Base-by-base conservation (phyloP, 1,284 basidiomycete species). In the Irpex lacteus region DNA sequence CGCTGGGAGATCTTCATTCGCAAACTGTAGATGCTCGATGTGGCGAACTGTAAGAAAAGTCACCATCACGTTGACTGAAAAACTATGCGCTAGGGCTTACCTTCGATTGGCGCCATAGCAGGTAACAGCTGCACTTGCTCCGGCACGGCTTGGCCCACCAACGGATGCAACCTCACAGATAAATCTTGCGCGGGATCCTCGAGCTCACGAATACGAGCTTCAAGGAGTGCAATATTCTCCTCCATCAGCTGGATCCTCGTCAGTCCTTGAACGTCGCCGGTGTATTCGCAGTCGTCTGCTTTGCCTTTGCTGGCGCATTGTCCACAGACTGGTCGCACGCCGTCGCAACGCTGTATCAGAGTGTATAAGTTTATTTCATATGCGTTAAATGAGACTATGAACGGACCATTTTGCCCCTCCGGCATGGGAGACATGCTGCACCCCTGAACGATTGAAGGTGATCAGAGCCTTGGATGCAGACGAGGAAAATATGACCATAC, bases 211-310 rank as follows among this genome's bases (percentile, higher is more conserved):
- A 75, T 74, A 26, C 73, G 69, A 11, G 69, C 64, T 55, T 74
- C 73, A 8, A 75, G 70, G 2, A 71, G 65, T 2, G 73, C 67
- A 38, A 75, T 73, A 50, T 74, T 71, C 63, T 75, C 72, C 57
- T 75, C 73, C 34, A 75, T 69, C 13, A 73, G 63, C 47, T 73
- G 73, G 3, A 72, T 70, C 4, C 68, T 53, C 2, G 73, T 73
- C 3, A 69, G 63, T 13, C 72, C 72, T 61, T 70, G 69, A 1
- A 69, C 68, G 15, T 71, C 71, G n/a, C 54, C 56, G 15, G 71
- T 70, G 47, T 75, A 75, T 21, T 74, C 72, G 67, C 74, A 75
- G 52, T 74, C 74, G 15, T 72, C 70, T 13, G 67, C 64, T 37
- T 69, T 65, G 57, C 64, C 65, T 56, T 70, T 70, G 21, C 67